phyloP scores from a whole-genome alignment of 805 yeast species.

The Candida patagonica region DNA sequence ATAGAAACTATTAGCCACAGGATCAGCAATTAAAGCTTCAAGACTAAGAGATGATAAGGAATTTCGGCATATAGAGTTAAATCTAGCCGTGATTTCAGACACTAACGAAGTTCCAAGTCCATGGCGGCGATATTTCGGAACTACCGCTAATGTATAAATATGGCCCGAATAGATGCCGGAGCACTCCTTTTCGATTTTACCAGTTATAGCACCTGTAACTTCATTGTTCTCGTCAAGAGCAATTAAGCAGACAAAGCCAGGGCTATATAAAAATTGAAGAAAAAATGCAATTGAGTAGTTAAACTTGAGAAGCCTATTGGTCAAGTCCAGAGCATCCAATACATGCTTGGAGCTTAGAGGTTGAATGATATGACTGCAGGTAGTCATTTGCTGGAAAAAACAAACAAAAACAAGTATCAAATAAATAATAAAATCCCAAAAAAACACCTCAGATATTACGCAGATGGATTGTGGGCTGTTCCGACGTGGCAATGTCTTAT shows the following conservation, averaged over 20 bases:
- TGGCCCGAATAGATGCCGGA: slow-evolving; percentile 12
- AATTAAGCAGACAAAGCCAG: slow-evolving; percentile 11
- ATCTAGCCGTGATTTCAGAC: slow-evolving; percentile 7
- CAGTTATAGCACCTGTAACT: slow-evolving; percentile 14
- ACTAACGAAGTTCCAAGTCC: slow-evolving; percentile 16
- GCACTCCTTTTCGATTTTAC: slow-evolving; percentile 8
- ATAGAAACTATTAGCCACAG: slow-evolving; percentile 11
- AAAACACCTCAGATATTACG: too few species aligned
- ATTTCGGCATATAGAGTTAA: slow-evolving; percentile 7
- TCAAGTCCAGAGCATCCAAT: neutral
- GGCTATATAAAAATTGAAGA: slow-evolving; percentile 14
- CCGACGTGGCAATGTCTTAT: too few species aligned
- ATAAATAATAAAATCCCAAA: too few species aligned
- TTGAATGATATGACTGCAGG: neutral
- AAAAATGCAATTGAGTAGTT: slow-evolving; percentile 15
- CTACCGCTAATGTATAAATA: slow-evolving; percentile 17
- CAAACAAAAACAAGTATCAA: neutral
- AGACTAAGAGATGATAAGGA: slow-evolving; percentile 7
- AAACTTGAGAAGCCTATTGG: slow-evolving; percentile 10
- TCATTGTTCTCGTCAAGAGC: neutral
- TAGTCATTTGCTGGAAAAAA: neutral
- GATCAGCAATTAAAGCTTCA: slow-evolving; percentile 9
- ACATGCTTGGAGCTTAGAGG: slow-evolving; percentile 1
- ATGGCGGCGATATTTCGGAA: slow-evolving; percentile 12
- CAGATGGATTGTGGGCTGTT: too few species aligned